Evolutionary conservation across 768 basidiomycete genomes (phyloP), one percentile per base, ranked within the genome.

Genomic region (Phlebiopsis gigantea): DNA sequence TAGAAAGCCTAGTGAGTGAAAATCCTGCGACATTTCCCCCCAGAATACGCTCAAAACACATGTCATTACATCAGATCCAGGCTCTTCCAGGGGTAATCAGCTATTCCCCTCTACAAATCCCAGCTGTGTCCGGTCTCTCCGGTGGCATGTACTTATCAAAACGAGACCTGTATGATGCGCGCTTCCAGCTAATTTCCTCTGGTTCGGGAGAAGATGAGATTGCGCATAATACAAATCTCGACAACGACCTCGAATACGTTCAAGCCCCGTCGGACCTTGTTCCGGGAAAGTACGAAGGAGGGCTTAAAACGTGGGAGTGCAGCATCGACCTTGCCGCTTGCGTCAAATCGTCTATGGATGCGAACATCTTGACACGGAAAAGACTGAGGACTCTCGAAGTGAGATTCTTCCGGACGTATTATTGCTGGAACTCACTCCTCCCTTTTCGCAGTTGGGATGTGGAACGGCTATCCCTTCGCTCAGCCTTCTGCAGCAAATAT

Each of bases 271-370:
- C 93, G 0, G 96, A 98, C 70, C 81, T 99, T 14, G 83, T 98
- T 3, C 89, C 93, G 2, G 87, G 93, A 1, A 78, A 93, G 0
- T 98, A 99, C 62, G 96, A 99, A 72, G 96, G 96, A 21, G 96
- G 96, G 5, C 69, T 98, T 51, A 98, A 98, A 72, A 98, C 94
- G 1, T 99, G 96, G 96, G 96, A 99, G 69, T 96, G 93, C 62
- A 89, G 90, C 47, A 71, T 94, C 14, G 96, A 98, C 69, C 76
- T 98, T 2, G 90, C 89, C 0, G 77, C 81, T 30, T 87, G 85
- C 62, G 73, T 90, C 12, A 9, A 22, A 2, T 19, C 34, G 7
- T 10, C 26, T 9, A 9, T 59, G 39, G 21, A 30, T 6, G 15
- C 19, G 24, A 4, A 4, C 14, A 19, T 22, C 15, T 15, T 10